These are phyloP conservation scores for Didymella pinodella DNA, from an alignment of 2,329 filamentous ascomycete species.

Conservation along the genomic window DNA sequence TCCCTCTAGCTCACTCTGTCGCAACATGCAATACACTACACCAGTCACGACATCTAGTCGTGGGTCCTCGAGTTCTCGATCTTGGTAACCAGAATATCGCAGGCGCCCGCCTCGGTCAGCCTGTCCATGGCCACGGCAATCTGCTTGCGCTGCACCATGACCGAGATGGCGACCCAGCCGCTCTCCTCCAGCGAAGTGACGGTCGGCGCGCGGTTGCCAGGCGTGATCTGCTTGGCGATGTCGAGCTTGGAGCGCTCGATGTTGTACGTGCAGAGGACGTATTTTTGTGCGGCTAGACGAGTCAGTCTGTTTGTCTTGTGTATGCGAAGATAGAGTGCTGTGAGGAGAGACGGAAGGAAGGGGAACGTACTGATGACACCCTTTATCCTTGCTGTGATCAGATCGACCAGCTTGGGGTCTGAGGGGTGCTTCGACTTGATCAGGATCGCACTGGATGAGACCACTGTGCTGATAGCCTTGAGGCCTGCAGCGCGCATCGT, in stretches of 20 bases:
- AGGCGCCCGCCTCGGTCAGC: conserved; percentile 76
- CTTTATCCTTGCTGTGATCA: conserved; percentile 85
- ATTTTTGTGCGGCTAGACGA: conserved; percentile 77
- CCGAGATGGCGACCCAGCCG: conserved; percentile 91
- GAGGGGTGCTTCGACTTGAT: conserved; percentile 88
- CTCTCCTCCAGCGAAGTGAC: conserved; percentile 87
- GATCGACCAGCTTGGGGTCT: conserved; percentile 79
- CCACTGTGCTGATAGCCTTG: conserved; percentile 91
- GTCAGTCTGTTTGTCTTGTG: conserved; percentile 20
- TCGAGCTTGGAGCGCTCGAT: conserved; percentile 74
- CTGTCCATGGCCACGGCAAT: conserved; percentile 89
- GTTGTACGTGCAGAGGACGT: conserved; percentile 97
- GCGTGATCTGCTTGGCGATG: conserved; percentile 78
- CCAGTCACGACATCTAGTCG: conserved; percentile 3
- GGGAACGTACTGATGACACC: conserved; percentile 80
- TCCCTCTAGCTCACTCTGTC: neutral
- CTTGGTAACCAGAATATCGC: conserved; percentile 84
- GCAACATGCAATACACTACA: neutral
- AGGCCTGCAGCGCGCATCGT: conserved; percentile 97
- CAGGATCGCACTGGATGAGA: conserved; percentile 85
- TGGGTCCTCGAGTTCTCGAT: conserved; percentile 75
- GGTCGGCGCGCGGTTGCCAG: conserved; percentile 91
- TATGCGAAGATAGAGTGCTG: neutral
- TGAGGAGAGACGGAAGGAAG: neutral
- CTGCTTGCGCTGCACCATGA: conserved; percentile 90